Evolutionary conservation across 768 basidiomycete genomes (phyloP).

Genomic region (Mycena galericulata): DNA sequence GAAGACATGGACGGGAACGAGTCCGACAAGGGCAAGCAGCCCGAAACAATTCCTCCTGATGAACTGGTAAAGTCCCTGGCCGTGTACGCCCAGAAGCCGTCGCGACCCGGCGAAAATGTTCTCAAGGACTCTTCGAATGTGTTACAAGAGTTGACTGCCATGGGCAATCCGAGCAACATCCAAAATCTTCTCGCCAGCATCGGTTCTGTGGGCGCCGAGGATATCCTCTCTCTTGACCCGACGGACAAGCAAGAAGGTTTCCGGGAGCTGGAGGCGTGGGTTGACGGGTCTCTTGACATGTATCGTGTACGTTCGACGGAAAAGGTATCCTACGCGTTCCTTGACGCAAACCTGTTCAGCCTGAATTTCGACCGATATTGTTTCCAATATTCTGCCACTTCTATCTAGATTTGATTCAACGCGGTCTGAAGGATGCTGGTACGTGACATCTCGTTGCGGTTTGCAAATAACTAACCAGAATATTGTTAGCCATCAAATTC

Average conservation of each 20-base stretch:
- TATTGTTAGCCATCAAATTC: slow-evolving; percentile 75
- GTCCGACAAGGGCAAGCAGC: slow-evolving; percentile 56
- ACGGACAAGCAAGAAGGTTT: slow-evolving; percentile 90
- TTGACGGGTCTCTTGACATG: slow-evolving; percentile 92
- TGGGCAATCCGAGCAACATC: slow-evolving; percentile 78
- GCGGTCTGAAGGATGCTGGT: slow-evolving; percentile 93
- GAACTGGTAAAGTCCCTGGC: slow-evolving; percentile 69
- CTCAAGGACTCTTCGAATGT: slow-evolving; percentile 76
- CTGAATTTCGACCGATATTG: slow-evolving; percentile 92
- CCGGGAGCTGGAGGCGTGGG: slow-evolving; percentile 88
- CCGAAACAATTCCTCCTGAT: slow-evolving; percentile 58
- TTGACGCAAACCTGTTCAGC: slow-evolving; percentile 59
- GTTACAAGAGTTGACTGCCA: slow-evolving; percentile 73
- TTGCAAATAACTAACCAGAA: slow-evolving; percentile 12
- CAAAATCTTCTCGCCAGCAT: slow-evolving; percentile 83
- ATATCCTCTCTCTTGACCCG: slow-evolving; percentile 83
- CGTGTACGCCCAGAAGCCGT: slow-evolving; percentile 76
- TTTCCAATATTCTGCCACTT: slow-evolving; percentile 99
- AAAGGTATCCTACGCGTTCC: neutral
- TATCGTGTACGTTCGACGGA: slow-evolving; percentile 70
- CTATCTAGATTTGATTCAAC: slow-evolving; percentile 93
- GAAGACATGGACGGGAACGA: slow-evolving; percentile 54
- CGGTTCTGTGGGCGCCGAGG: slow-evolving; percentile 84
- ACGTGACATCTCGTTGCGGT: slow-evolving; percentile 40
- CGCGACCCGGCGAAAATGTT: slow-evolving; percentile 75